Percentiles rank a stretch among this genome's conserved stretches.
Conservation (phyloP, 148 eudicot species). For the Persicaria tinctoria region DNA sequence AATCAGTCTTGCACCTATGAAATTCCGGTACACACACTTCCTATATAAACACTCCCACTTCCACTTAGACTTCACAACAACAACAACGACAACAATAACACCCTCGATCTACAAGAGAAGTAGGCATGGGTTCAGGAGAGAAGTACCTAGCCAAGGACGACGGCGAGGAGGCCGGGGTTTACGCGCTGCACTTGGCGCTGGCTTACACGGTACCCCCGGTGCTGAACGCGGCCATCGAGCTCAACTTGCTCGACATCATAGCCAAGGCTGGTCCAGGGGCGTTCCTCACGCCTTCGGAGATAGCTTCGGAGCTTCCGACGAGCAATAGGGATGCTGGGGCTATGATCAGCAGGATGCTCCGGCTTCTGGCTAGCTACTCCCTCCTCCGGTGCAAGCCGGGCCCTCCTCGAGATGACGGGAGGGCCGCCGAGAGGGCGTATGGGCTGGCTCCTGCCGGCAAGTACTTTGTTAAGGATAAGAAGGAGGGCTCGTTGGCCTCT, state of each 20-base stretch:
- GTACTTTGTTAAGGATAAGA: conserved; percentile 15
- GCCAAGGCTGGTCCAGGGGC: conserved; percentile 16
- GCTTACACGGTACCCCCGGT: background rate
- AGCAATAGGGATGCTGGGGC: conserved; percentile 10
- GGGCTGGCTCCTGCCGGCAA: conserved; percentile 20
- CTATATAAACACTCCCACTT: no score
- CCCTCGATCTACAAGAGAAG: no score
- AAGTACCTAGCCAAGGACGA: background rate
- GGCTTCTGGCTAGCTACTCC: conserved; percentile 16
- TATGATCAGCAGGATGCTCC: conserved; percentile 22
- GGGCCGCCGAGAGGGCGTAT: conserved; percentile 12
- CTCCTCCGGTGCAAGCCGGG: conserved; percentile 8
- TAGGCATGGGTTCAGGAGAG: no score
- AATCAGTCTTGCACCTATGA: no score
- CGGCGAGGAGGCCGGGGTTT: background rate
- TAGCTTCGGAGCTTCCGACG: conserved; percentile 7
- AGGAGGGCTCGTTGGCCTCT: conserved; percentile 20
- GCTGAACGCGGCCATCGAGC: conserved; percentile 13
- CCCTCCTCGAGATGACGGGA: background rate
- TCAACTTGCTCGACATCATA: conserved; percentile 16
- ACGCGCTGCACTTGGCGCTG: conserved; percentile 6
- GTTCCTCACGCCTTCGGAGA: conserved; percentile 12
- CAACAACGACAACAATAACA: no score
- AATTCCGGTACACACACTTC: no score
- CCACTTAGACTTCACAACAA: no score